phyloP scores from a whole-genome alignment of 768 basidiomycete genomes.

The Floccularia luteovirens region DNA sequence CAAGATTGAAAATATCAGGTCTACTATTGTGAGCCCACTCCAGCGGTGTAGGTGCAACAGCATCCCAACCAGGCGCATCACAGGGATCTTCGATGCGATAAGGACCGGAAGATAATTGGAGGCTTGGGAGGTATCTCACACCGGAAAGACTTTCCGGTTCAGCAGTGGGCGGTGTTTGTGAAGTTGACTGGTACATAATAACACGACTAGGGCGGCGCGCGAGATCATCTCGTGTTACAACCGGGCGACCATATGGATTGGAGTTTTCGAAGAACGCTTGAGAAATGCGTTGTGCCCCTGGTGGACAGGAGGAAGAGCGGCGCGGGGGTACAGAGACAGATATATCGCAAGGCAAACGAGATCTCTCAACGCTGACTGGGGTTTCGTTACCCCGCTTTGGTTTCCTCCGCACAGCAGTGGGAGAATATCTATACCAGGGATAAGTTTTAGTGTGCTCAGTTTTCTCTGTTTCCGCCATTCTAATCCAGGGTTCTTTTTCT shows the following conservation, averaged over 20 bases:
- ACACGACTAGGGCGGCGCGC: conserved; percentile 22
- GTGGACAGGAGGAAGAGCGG: conserved; percentile 35
- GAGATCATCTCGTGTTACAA: conserved; percentile 20
- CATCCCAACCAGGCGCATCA: too few species aligned
- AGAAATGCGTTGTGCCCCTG: conserved; percentile 12
- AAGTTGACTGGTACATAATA: conserved; percentile 23
- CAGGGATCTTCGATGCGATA: too few species aligned
- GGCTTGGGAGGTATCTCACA: neutral
- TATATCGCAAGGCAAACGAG: neutral
- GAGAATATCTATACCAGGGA: conserved; percentile 37
- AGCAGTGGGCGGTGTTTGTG: neutral
- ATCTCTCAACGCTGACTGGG: neutral
- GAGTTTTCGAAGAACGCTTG: neutral
- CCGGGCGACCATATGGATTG: neutral
- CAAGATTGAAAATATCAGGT: too few species aligned
- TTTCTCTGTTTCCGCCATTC: conserved; percentile 43
- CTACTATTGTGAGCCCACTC: too few species aligned
- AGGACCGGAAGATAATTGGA: too few species aligned
- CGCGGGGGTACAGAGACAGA: conserved; percentile 8
- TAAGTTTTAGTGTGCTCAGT: conserved; percentile 27
- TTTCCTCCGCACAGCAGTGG: conserved; percentile 7
- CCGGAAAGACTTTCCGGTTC: neutral
- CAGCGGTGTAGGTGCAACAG: too few species aligned
- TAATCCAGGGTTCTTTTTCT: conserved; percentile 41
- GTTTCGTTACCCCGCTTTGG: neutral